Evolutionary conservation across 306 rosid species (phyloP), one percentile per base, ranked within the genome.

Genomic region (Prunus mume): DNA sequence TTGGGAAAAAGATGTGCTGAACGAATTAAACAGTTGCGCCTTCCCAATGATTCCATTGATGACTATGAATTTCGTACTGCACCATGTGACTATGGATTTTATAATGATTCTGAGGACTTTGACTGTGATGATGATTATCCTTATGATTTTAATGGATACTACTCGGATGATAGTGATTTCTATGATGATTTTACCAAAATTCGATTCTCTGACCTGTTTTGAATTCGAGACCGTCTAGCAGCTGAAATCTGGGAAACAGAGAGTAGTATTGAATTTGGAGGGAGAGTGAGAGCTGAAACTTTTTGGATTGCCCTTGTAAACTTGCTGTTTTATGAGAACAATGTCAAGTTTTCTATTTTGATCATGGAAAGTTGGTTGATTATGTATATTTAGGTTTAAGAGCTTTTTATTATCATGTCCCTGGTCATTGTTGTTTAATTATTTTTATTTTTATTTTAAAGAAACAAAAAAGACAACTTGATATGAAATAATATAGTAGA

Each of bases 1-100:
- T 60, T 86, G 74, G 82, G 73, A 60, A 80, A 27, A 45, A 71
- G 80, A 76, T 86, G 92, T 78, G 50, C 46, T 41, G 85, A 86
- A 61, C 84, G 75, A 62, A 85, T 88, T 18, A 83, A 80, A 55
- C 45, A 74, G 55, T 74, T 90, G 55, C 69, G 63, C 52, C 54
- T 28, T 75, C 93, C 96, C 22, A 2, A 55, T 74, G 91, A 85
- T 82, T 25, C 66, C 24, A 80, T 70, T 2, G 70, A 19, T 68
- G 88, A 78, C 82, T 79, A 72, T 62, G 86, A 81, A 60, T 84
- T 76, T 68, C 15, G 15, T 24, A 13, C 58, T 9, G 24, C 20
- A 68, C 4, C 27, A 9, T 56, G 24, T 56, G 60, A 55, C 1
- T 55, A 57, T 22, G 30, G 15, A 12, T 1, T 57, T 24, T 24